Conservation (phyloP, 148 eudicot species). For the Spergularia bocconei region DNA sequence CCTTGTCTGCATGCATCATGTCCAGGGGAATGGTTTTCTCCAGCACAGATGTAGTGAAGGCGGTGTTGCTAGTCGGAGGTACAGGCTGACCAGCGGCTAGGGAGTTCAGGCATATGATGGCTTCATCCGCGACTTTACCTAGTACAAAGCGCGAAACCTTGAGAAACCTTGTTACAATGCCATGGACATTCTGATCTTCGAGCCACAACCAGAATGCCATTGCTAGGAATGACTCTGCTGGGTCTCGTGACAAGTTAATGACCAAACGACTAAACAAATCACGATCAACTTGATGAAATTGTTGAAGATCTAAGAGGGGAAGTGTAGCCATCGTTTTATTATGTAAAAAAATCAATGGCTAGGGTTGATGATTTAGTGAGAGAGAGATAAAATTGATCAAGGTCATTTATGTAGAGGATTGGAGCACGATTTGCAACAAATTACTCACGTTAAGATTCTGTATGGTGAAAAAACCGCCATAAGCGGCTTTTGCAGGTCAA, state of each 20-base stretch:
- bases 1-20: conserved; percentile 18
- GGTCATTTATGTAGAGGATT: not conserved
- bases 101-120: conserved; percentile 24
- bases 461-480: too few species aligned
- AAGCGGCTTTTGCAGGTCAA: too few species aligned
- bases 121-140: conserved; percentile 16
- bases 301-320: conserved; percentile 15
- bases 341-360: too few species aligned
- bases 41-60: not conserved
- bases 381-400: not conserved
- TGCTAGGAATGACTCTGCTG: conserved; percentile 3
- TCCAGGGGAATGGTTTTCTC: conserved; percentile 13
- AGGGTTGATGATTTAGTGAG: not conserved
- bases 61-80: not conserved
- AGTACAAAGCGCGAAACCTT: conserved; percentile 8
- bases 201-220: conserved; percentile 32
- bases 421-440: not conserved
- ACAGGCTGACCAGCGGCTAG: conserved; percentile 14
- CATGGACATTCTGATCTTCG: conserved; percentile 15
- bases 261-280: conserved; percentile 1
- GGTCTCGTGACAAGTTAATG: conserved; percentile 5
- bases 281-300: conserved; percentile 21
- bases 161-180: conserved; percentile 11
- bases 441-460: too few species aligned
- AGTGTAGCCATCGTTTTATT: conserved; percentile 11